Evolutionary conservation across 441 rosid genomes (phyloP), one percentile per base, ranked within the genome.

Genomic region (Euphorbia celastroides): DNA sequence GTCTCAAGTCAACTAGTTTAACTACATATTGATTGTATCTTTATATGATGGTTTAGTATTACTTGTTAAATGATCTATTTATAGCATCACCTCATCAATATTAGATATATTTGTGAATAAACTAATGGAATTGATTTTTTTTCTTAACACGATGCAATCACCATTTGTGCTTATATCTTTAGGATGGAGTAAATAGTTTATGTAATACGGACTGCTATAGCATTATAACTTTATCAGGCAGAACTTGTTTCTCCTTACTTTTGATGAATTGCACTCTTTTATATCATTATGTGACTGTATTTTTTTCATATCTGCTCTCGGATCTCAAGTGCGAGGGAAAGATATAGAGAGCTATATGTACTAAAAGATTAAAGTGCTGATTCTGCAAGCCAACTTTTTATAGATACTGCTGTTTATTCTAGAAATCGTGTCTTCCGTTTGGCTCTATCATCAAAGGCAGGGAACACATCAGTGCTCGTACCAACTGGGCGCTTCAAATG

Each of bases 391-490:
- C 88, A 86, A 59, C 83, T 84, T 69, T 93, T 93, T 71, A 83
- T 89, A 74, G 99, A 93, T 77, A 81, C 86, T 77, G 97, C 93
- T 74, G 97, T 93, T 46, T 93, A 93, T 78, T 75, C 96, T 60
- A 83, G 93, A 83, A 93, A 93, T 64, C 93, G 99, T 51, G 90
- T 96, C 85, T 93, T 93, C 75, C 97, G 96, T 41, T 80, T 91
- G 71, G 89, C 88, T 63, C 76, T 88, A 30, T 93, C 99, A 14
- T 91, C 99, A 3, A 93, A 93, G 84, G 92, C 99, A 26, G 99
- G 97, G 75, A 93, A 93, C 77, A 80, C 75, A 16, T 82, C 96
- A 9, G 20, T 89, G 67, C 99, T 94, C 69, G 78, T 94, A 62
- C 96, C 97, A 11, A 86, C 96, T 25, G 77, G 82, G 51, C 93